Percentiles rank a stretch among this genome's conserved stretches.
These are phyloP conservation scores for Solanum medicagineum DNA, from an alignment of 257 asterid species.

Conservation along the genomic window DNA sequence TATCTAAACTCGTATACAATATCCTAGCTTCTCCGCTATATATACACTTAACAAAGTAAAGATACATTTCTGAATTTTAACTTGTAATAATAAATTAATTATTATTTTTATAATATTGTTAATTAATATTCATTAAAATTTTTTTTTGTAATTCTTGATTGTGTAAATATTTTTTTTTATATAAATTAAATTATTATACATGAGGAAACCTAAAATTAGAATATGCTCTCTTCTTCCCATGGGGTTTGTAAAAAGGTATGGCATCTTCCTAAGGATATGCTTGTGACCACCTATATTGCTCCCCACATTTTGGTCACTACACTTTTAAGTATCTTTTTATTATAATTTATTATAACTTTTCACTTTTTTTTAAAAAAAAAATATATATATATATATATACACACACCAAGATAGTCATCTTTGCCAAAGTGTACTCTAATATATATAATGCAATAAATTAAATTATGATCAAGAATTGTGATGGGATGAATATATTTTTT, in stretches of 20 bases:
- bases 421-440: neutral
- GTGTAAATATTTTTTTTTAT: neutral
- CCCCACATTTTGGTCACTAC: slow-evolving; percentile 17
- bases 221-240: slow-evolving; percentile 9
- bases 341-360: neutral
- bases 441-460: neutral
- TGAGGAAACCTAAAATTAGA: neutral
- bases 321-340: slow-evolving; percentile 8
- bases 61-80: neutral
- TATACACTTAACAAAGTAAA: neutral
- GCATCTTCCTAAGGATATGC: slow-evolving; percentile 47
- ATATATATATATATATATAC: neutral
- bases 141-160: neutral
- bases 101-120: neutral
- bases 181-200: neutral
- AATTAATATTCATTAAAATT: neutral
- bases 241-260: slow-evolving; percentile 8
- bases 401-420: neutral
- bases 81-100: neutral
- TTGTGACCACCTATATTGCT: slow-evolving; percentile 25
- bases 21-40: accelerated
- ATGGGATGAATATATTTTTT: neutral
- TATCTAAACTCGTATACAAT: neutral
- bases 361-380: neutral
- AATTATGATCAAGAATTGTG: neutral